Evolutionary conservation across 495 filamentous ascomycete genomes (phyloP).

Genomic region (Penicillium goetzii): DNA sequence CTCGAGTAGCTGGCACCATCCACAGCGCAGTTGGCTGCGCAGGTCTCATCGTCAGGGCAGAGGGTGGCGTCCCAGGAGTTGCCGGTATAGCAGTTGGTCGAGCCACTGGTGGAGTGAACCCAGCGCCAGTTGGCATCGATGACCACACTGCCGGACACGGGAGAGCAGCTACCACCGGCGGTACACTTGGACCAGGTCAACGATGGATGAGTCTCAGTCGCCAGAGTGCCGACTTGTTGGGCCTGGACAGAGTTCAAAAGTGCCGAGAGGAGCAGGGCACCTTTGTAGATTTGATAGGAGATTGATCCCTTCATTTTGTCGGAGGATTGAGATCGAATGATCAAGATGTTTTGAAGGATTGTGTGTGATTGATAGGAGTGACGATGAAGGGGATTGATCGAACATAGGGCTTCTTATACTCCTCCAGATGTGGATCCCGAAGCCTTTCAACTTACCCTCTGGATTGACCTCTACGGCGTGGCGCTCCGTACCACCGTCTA

Average conservation of each 20-base stretch:
- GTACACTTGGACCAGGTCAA: slow-evolving; percentile 62
- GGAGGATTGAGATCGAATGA: slow-evolving; percentile 8
- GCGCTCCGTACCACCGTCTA: slow-evolving; percentile 27
- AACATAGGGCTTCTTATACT: slow-evolving; percentile 4
- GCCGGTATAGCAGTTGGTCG: slow-evolving; percentile 68
- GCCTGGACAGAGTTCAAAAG: slow-evolving; percentile 33
- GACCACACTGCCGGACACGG: slow-evolving; percentile 56
- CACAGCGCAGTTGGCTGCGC: slow-evolving; percentile 61
- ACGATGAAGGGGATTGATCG: background rate
- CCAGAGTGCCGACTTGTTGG: slow-evolving; percentile 52
- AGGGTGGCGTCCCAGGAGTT: slow-evolving; percentile 57
- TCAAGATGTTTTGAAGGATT: background rate
- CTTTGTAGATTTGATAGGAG: slow-evolving; percentile 30
- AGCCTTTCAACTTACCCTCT: background rate
- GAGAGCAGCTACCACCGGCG: slow-evolving; percentile 53
- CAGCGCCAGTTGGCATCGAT: slow-evolving; percentile 70
- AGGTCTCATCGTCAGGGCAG: slow-evolving; percentile 57
- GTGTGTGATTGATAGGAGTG: background rate
- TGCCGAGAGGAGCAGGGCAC: slow-evolving; percentile 27
- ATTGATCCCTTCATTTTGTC: slow-evolving; percentile 26
- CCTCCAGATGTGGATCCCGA: slow-evolving; percentile 2
- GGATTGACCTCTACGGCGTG: slow-evolving; percentile 10
- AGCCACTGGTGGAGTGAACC: slow-evolving; percentile 55
- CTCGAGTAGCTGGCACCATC: slow-evolving; percentile 62
- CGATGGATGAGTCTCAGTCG: slow-evolving; percentile 61